Percentiles rank a stretch among this genome's conserved stretches.
Conservation (phyloP, 306 rosid genomes). For the Prinsepia uniflora region DNA sequence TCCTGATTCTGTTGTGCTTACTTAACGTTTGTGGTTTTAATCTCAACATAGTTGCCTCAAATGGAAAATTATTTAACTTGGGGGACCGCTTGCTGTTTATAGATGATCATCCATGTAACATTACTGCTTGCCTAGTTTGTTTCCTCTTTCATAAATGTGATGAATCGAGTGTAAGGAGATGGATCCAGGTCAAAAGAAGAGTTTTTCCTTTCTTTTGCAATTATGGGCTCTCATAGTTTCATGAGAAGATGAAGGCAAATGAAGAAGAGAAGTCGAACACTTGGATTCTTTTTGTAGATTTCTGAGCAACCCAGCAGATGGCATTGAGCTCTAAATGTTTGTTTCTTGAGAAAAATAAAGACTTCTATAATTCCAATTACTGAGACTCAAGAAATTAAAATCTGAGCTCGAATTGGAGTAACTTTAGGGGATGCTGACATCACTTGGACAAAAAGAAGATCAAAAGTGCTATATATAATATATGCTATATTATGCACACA, state of each 20-base stretch:
- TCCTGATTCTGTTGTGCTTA: no score
- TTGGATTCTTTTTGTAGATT: slow-evolving; percentile 2
- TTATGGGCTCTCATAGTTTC: no score
- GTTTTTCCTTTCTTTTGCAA: slow-evolving; percentile 18
- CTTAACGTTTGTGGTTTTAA: no score
- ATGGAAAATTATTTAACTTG: no score
- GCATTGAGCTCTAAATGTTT: slow-evolving; percentile 18
- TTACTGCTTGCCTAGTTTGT: no score
- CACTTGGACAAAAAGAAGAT: slow-evolving; percentile 22
- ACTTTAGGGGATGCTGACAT: slow-evolving; percentile 25
- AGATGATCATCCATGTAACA: no score
- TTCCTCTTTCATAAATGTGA: no score
- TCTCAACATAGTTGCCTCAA: no score
- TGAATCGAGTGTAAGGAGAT: no score
- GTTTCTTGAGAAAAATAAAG: slow-evolving; percentile 5
- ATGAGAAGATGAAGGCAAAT: background rate
- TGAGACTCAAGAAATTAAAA: background rate
- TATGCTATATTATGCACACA: no score
- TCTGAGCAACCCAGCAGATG: background rate
- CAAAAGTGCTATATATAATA: background rate
- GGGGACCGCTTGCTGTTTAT: no score
- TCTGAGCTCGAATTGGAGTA: slow-evolving; percentile 3
- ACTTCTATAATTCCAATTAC: background rate
- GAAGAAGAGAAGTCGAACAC: background rate
- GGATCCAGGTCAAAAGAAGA: background rate